A percentile compares a stretch with the other conserved stretches of the same genome.
Conservation (phyloP, 2,329 filamentous ascomycete species). For the Aspergillus fumigatus region DNA sequence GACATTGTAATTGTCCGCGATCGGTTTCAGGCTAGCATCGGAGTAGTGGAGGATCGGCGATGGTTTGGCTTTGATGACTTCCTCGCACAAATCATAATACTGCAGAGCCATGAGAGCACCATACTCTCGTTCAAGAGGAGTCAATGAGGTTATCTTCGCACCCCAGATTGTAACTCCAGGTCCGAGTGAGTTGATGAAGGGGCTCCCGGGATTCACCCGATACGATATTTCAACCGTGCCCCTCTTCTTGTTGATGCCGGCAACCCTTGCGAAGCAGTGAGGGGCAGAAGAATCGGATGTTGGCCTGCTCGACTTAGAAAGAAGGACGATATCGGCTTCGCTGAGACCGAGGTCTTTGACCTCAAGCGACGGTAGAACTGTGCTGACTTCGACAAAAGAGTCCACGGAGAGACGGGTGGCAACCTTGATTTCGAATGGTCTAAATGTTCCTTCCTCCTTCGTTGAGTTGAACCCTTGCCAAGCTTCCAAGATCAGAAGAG, state of each 20-base stretch:
- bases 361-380: conserved; percentile 66
- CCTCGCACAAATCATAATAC: conserved; percentile 93
- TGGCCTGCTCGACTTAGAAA: conserved; percentile 71
- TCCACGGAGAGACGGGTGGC: conserved; percentile 86
- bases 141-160: conserved; percentile 86
- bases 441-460: conserved; percentile 78
- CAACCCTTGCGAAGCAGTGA: conserved; percentile 83
- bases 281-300: conserved; percentile 61
- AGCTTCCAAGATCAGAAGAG: conserved; percentile 83
- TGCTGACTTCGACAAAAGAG: conserved; percentile 86
- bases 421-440: conserved; percentile 81
- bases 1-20: conserved; percentile 73
- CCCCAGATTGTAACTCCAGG: conserved; percentile 68
- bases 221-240: conserved; percentile 79
- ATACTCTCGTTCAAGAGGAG: conserved; percentile 91
- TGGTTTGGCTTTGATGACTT: conserved; percentile 83
- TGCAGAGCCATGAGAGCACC: conserved; percentile 84
- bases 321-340: conserved; percentile 83
- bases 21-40: conserved; percentile 64
- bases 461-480: conserved; percentile 92
- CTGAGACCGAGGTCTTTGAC: conserved; percentile 67
- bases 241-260: conserved; percentile 74
- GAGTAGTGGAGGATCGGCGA: conserved; percentile 81
- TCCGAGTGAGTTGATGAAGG: conserved; percentile 60
- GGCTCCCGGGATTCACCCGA: conserved; percentile 65